Evolutionary conservation across 495 filamentous ascomycete genomes (phyloP).

Genomic region (Penicillium manginii): DNA sequence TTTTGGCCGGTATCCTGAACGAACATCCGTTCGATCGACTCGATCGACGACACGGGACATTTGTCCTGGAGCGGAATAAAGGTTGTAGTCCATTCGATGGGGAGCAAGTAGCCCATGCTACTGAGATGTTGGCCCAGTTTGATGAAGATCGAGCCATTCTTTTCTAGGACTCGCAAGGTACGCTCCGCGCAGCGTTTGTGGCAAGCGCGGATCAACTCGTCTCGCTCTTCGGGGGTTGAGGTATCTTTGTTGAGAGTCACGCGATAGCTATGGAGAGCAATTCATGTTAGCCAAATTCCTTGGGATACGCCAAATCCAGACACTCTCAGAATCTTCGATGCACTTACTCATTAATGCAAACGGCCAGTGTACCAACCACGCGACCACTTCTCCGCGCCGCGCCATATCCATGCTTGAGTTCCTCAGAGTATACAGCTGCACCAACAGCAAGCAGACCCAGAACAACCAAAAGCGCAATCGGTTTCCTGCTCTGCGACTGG

Average conservation of each 20-base stretch:
- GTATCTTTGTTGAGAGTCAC: slow-evolving; percentile 70
- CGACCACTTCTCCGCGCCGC: slow-evolving; percentile 78
- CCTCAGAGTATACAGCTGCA: slow-evolving; percentile 69
- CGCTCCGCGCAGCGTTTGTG: slow-evolving; percentile 92
- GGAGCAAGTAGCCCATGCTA: slow-evolving; percentile 95
- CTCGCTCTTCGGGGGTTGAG: slow-evolving; percentile 62
- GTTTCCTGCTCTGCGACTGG: slow-evolving; percentile 29
- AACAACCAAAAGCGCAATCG: slow-evolving; percentile 53
- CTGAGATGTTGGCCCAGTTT: slow-evolving; percentile 96
- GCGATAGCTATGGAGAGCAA: slow-evolving; percentile 66
- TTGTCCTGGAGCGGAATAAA: slow-evolving; percentile 96
- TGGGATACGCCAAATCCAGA: neutral
- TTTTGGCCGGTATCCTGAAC: slow-evolving; percentile 75
- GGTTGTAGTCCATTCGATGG: slow-evolving; percentile 91
- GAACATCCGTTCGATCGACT: slow-evolving; percentile 88
- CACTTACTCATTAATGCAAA: slow-evolving; percentile 90
- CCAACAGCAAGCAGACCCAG: slow-evolving; percentile 58
- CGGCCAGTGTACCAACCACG: slow-evolving; percentile 72
- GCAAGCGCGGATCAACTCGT: slow-evolving; percentile 74
- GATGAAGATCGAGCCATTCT: slow-evolving; percentile 97
- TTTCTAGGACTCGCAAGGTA: slow-evolving; percentile 84
- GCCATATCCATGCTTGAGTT: slow-evolving; percentile 71
- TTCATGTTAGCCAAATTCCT: slow-evolving; percentile 4
- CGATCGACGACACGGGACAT: slow-evolving; percentile 90
- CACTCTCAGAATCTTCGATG: neutral